Evolutionary conservation across 2,329 filamentous ascomycete genomes (phyloP), one percentile per base, ranked within the genome.

Genomic region (Arthrobotrys pseudoclavata): DNA sequence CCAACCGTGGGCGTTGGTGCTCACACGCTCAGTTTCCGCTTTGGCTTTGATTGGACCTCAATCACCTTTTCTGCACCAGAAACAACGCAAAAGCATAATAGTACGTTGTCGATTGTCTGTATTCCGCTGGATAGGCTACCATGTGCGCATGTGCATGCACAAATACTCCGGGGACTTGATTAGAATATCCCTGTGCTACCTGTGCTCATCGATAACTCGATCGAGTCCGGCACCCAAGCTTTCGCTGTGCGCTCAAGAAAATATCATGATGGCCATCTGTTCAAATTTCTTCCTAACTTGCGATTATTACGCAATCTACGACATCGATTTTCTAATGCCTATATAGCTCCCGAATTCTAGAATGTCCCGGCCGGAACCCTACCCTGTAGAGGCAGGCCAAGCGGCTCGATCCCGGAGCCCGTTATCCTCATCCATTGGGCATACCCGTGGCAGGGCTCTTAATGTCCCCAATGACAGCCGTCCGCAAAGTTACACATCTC

Each of bases 11-110:
- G 10, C 12, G 37, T 31, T 18, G 57, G 60, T 55, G 53, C 64
- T 76, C 64, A 31, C 55, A 69, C 48, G 64, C 52, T 22, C 67
- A 68, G 40, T 77, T 71, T 71, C 74, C 61, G 29, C 22, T 48
- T 68, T 29, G 15, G 69, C 12, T 13, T 47, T 37, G 31, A 53
- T 37, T 42, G 1, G 29, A 6, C 64, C 29, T 20, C 5, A 2
- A 7, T 45, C 42, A 18, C 3, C 15, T 60, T 9, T 52, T 37
- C 50, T 62, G 34, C 62, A 68, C 69, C 69, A 68, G 48, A 52
- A 45, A 68, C 71, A 69, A 69, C 71, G 48, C 71, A 69, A 24
- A 37, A 57, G 61, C 29, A 53, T 50, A 12, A 13, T 47, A 31
- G 3, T 31, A 7, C 29, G 7, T 31, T 31, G 29, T 31, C 29